These are phyloP conservation scores for Puccinia coronata DNA, from an alignment of 1,284 basidiomycete genomes.

Conservation along the genomic window DNA sequence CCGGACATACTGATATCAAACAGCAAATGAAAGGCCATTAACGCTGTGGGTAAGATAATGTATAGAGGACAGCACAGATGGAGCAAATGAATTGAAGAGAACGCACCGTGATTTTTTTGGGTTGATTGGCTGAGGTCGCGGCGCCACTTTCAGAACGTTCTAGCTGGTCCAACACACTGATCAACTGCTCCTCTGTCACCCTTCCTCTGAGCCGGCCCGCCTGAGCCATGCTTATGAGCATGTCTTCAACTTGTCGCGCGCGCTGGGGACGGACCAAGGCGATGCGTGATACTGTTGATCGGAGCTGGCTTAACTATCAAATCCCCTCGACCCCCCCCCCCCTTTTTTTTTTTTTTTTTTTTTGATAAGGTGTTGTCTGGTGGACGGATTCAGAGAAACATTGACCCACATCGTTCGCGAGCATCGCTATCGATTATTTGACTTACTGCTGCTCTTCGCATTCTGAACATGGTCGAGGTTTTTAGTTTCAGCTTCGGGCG, in stretches of 20 bases:
- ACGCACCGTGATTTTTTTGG: constrained; percentile 49
- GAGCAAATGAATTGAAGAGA: not conserved
- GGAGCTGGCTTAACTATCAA: constrained; percentile 21
- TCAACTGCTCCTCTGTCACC: constrained; percentile 84
- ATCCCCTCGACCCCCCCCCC: constrained; percentile 8
- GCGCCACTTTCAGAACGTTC: constrained; percentile 54
- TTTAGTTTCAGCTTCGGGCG: not conserved
- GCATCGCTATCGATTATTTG: constrained; percentile 46
- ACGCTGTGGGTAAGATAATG: not conserved
- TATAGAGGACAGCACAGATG: not conserved
- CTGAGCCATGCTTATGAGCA: constrained; percentile 87
- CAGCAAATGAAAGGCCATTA: not conserved
- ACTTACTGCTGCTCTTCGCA: constrained; percentile 46
- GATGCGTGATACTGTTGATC: constrained; percentile 75
- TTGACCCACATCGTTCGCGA: constrained; percentile 47
- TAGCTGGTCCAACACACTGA: constrained; percentile 89
- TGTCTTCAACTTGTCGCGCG: constrained; percentile 79
- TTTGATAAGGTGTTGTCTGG: too few relatives aligned
- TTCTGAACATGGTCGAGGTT: not conserved
- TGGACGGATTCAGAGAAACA: constrained; percentile 18
- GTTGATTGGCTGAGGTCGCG: not conserved
- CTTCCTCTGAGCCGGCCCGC: constrained; percentile 82
- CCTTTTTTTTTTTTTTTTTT: too few relatives aligned
- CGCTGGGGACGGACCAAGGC: constrained; percentile 85
- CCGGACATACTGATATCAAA: constrained; percentile 32